phyloP scores from a whole-genome alignment of 805 yeast genomes.

The Kuraishia molischiana region DNA sequence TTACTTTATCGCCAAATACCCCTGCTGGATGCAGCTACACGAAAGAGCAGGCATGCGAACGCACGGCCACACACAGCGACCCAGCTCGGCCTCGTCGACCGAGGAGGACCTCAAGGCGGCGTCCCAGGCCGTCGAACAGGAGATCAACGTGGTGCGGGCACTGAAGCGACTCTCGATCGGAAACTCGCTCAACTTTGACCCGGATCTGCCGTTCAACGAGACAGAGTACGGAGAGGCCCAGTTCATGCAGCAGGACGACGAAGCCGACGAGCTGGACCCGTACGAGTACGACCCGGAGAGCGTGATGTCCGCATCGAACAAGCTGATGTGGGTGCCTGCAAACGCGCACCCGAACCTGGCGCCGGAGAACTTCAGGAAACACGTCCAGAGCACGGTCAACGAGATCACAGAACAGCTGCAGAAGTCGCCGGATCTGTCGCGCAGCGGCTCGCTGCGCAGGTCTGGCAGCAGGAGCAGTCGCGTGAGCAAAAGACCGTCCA shows the following conservation, averaged over 20 bases:
- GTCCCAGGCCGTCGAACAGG: slow-evolving; percentile 69
- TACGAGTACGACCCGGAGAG: slow-evolving; percentile 7
- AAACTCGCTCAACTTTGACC: slow-evolving; percentile 48
- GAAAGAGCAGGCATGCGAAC: no score
- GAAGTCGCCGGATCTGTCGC: slow-evolving; percentile 4
- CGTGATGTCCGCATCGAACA: slow-evolving; percentile 25
- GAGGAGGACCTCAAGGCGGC: slow-evolving; percentile 40
- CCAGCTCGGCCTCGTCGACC: not conserved
- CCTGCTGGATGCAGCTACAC: no score
- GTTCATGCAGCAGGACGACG: slow-evolving; percentile 6
- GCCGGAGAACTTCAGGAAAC: slow-evolving; percentile 73
- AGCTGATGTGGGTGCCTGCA: slow-evolving; percentile 92
- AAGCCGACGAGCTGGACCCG: not conserved
- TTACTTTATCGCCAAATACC: no score
- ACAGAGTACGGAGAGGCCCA: slow-evolving; percentile 11
- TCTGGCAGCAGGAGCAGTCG: not conserved
- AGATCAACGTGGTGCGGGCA: slow-evolving; percentile 63
- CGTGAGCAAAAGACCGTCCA: slow-evolving; percentile 38
- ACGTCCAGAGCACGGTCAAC: slow-evolving; percentile 50
- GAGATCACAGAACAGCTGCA: slow-evolving; percentile 33
- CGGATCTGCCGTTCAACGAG: slow-evolving; percentile 47
- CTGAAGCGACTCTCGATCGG: slow-evolving; percentile 70
- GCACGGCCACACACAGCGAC: no score
- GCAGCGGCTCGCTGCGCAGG: slow-evolving; percentile 11
- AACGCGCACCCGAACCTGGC: slow-evolving; percentile 89